phyloP scores from a whole-genome alignment of 257 asterid species.

The Rubia yunnanensis region DNA sequence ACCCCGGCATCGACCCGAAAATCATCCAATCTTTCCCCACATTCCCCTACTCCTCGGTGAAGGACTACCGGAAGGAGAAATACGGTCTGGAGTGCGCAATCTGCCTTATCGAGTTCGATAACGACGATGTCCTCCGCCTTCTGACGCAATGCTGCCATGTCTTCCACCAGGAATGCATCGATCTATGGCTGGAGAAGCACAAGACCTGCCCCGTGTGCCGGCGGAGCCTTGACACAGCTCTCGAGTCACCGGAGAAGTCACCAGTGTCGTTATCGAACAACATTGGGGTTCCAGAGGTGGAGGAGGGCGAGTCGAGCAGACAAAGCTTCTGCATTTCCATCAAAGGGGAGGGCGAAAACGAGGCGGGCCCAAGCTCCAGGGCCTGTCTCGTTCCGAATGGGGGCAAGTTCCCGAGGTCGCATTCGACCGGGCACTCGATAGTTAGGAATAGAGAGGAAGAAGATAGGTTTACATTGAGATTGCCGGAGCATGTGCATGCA shows the following conservation, averaged over 20 bases:
- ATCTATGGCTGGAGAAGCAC: constrained; percentile 82
- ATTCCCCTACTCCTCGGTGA: constrained; percentile 58
- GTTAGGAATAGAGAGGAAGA: constrained; percentile 20
- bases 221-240: constrained; percentile 32
- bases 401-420: constrained; percentile 42
- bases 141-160: constrained; percentile 71
- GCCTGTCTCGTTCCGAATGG: background rate
- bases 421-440: constrained; percentile 83
- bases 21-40: constrained; percentile 60
- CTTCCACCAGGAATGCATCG: constrained; percentile 82
- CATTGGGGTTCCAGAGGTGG: constrained; percentile 13
- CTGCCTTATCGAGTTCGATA: constrained; percentile 61
- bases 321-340: constrained; percentile 38
- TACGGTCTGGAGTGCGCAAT: constrained; percentile 90
- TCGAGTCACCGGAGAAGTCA: constrained; percentile 30
- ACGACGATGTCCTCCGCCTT: constrained; percentile 51
- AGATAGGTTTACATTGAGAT: constrained; percentile 57
- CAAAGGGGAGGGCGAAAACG: constrained; percentile 22
- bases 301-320: constrained; percentile 6
- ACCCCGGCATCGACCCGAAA: constrained; percentile 49
- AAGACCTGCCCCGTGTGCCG: constrained; percentile 88
- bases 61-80: constrained; percentile 48
- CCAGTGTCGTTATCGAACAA: constrained; percentile 3
- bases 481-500: constrained; percentile 57
- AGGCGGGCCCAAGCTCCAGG: background rate